phyloP scores from a whole-genome alignment of 2,329 filamentous ascomycete genomes.

The Aspergillus viridinutans region DNA sequence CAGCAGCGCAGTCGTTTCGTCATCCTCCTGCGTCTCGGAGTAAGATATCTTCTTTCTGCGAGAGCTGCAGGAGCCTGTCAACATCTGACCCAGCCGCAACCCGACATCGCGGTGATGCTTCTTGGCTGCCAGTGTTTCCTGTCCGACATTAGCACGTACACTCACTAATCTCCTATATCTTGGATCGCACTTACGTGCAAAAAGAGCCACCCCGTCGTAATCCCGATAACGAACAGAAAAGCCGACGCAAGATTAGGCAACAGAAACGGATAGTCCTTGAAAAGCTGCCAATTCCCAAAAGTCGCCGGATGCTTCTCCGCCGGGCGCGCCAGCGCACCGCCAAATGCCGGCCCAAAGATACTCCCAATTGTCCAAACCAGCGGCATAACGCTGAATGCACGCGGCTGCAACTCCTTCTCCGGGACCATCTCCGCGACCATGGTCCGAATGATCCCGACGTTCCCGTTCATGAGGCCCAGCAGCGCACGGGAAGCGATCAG shows the following conservation, averaged over 20 bases:
- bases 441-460: constrained; percentile 87
- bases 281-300: constrained; percentile 64
- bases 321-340: constrained; percentile 80
- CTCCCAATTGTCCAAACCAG: constrained; percentile 83
- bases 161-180: constrained; percentile 38
- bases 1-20: constrained; percentile 32
- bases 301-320: constrained; percentile 66
- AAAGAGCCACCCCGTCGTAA: constrained; percentile 71
- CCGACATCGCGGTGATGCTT: constrained; percentile 70
- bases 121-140: constrained; percentile 76
- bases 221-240: constrained; percentile 71
- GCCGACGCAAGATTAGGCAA: constrained; percentile 79
- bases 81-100: constrained; percentile 63
- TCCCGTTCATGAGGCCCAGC: constrained; percentile 82
- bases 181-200: constrained; percentile 53
- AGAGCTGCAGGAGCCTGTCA: constrained; percentile 45
- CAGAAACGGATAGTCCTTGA: constrained; percentile 74
- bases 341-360: constrained; percentile 83
- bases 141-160: constrained; percentile 4
- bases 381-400: constrained; percentile 91
- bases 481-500: constrained; percentile 72
- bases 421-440: constrained; percentile 93
- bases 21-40: constrained; percentile 15
- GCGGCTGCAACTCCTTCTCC: constrained; percentile 77
- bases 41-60: constrained; percentile 15